phyloP scores from a whole-genome alignment of 1,284 basidiomycete genomes.

The Cryptococcus deneoformans region DNA sequence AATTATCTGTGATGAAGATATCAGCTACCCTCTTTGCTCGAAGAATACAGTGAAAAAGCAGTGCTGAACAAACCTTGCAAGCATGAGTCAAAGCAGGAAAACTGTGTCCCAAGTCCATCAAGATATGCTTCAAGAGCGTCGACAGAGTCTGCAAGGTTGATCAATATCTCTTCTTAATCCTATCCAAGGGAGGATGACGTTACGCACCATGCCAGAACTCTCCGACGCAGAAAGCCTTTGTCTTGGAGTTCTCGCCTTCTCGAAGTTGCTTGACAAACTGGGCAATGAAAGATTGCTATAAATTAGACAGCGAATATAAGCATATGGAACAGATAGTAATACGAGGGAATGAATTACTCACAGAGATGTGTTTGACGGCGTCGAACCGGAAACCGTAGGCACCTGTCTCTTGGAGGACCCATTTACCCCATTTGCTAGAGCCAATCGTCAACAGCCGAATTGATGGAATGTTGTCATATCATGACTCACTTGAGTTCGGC shows the following conservation, averaged over 20 bases:
- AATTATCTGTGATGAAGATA: slow-evolving; percentile 42
- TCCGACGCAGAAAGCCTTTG: slow-evolving; percentile 54
- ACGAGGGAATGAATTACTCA: neutral
- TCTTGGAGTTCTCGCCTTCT: slow-evolving; percentile 46
- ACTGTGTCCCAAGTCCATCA: slow-evolving; percentile 53
- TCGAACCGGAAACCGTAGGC: slow-evolving; percentile 81
- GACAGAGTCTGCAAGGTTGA: slow-evolving; percentile 19
- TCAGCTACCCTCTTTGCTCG: neutral
- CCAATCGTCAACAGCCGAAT: neutral
- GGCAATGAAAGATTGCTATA: slow-evolving; percentile 51
- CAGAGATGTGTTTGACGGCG: slow-evolving; percentile 65
- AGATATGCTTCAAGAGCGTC: slow-evolving; percentile 42
- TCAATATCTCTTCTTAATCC: slow-evolving; percentile 20
- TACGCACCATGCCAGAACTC: slow-evolving; percentile 55
- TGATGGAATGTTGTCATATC: neutral
- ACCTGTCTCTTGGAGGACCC: slow-evolving; percentile 68
- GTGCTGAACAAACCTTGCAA: slow-evolving; percentile 45
- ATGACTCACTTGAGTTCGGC: slow-evolving; percentile 37
- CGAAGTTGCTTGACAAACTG: slow-evolving; percentile 58
- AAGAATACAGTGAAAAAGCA: neutral
- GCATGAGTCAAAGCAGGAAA: slow-evolving; percentile 59
- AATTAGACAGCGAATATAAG: neutral
- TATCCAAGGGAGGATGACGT: neutral
- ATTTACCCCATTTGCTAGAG: slow-evolving; percentile 55
- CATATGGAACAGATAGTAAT: neutral